phyloP scores from a whole-genome alignment of 1,284 basidiomycete species.

The Peniophora sp. region DNA sequence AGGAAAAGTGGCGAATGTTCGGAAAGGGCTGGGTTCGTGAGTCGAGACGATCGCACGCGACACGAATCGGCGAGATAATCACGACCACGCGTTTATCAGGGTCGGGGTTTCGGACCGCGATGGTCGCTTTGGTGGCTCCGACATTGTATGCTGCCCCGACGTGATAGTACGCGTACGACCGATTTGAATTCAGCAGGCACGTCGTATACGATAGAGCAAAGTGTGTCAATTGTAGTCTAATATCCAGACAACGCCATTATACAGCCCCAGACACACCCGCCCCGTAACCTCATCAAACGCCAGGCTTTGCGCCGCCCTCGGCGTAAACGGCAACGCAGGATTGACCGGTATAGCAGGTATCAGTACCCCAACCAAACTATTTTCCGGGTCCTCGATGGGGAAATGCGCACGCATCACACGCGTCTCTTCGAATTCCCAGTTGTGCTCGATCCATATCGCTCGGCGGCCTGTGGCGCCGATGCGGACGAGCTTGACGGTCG shows the following conservation, averaged over 20 bases:
- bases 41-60: not conserved
- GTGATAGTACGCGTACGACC: too few relatives aligned
- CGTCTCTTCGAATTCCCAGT: constrained; percentile 40
- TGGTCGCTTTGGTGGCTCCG: too few relatives aligned
- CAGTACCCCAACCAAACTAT: constrained; percentile 23
- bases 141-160: too few relatives aligned
- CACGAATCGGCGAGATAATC: not conserved
- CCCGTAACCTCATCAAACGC: constrained; percentile 45
- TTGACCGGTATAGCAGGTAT: constrained; percentile 31
- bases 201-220: too few relatives aligned
- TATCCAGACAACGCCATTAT: constrained; percentile 42
- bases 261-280: constrained; percentile 37
- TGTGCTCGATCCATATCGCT: constrained; percentile 44
- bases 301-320: constrained; percentile 32
- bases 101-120: too few relatives aligned
- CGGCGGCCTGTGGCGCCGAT: constrained; percentile 38
- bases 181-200: too few relatives aligned
- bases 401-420: constrained; percentile 39
- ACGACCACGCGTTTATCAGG: too few relatives aligned
- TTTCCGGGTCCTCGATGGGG: constrained; percentile 13
- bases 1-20: constrained; percentile 4
- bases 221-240: constrained; percentile 30
- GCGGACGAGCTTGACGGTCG: constrained; percentile 34
- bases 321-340: constrained; percentile 38
- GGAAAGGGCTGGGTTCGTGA: not conserved